These are phyloP conservation scores for Warburgia ugandensis DNA, from an alignment of 164 flowering plant species.

Conservation along the genomic window DNA sequence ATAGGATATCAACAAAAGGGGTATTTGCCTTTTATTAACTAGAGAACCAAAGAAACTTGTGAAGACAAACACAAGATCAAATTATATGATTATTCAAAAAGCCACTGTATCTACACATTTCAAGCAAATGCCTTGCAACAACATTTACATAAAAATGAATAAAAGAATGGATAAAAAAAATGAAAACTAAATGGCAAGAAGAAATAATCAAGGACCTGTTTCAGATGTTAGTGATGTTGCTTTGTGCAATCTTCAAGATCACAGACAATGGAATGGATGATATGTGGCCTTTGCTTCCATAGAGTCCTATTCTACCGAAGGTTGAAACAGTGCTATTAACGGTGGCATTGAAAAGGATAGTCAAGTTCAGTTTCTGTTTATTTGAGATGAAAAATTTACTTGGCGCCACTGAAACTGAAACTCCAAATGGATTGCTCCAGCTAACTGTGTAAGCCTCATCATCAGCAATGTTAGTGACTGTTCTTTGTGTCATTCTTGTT, in stretches of 20 bases:
- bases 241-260: constrained; percentile 37
- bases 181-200: constrained; percentile 4
- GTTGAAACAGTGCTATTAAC: constrained; percentile 51
- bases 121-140: too few relatives aligned
- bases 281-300: constrained; percentile 61
- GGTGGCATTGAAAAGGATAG: constrained; percentile 42
- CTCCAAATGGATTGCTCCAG: constrained; percentile 86
- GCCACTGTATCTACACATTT: too few relatives aligned
- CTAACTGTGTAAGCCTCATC: constrained; percentile 61
- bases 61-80: too few relatives aligned
- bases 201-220: neutral
- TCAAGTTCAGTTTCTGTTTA: constrained; percentile 56
- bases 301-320: constrained; percentile 80
- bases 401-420: constrained; percentile 55
- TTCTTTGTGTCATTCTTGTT: constrained; percentile 47
- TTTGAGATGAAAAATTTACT: constrained; percentile 44
- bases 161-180: constrained; percentile 30
- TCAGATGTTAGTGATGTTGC: constrained; percentile 32
- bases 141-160: constrained; percentile 14
- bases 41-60: too few relatives aligned
- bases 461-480: constrained; percentile 60
- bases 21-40: too few relatives aligned
- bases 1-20: too few relatives aligned
- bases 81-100: too few relatives aligned
- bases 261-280: constrained; percentile 67